Evolutionary conservation across 179 eudicot species (phyloP), one percentile per base, ranked within the genome.

Genomic region (Carnegiea gigantea): DNA sequence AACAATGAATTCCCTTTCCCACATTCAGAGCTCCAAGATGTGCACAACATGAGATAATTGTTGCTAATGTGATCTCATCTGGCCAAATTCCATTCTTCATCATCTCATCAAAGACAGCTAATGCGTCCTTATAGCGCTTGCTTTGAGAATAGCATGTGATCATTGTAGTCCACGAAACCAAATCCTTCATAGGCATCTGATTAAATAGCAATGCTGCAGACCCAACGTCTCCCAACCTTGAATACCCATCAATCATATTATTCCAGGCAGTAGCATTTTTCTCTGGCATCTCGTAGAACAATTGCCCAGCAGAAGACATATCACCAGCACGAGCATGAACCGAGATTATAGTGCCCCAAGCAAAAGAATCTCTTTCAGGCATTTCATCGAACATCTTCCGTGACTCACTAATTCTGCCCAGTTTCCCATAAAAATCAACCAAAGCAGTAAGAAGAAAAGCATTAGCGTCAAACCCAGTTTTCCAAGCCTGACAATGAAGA

Each of bases 101-200:
- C 97, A 93, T 91, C 76, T 88, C 87, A 82, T 88, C 82, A 80
- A 88, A 92, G 51, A 89, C 83, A 72, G 83, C 81, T 51, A 93
- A 82, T 30, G 91, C 93, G 84, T 87, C 87, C 62, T 67, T 79
- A 80, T 91, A 88, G 9, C 80, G 84, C 74, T 88, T 89, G 80
- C 84, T 84, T 64, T 86, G 92, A 59, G 88, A 85, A 80, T 88
- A 93, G 67, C 90, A 89, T 3, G 88, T 81, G 53, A 90, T 92
- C 97, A 93, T 93, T 20, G 90, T 93, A 9, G 97, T 93, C 97
- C 97, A 93, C 9, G 97, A 87, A 77, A 93, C 84, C 71, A 90
- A 80, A 77, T 93, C 92, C 87, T 83, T 91, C 5, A 60, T 21
- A 1, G 86, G 79, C 91, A 93, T 91, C 68, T 67, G 82, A 30